phyloP scores from a whole-genome alignment of 768 basidiomycete species.

The Boletus vinaceobasis region DNA sequence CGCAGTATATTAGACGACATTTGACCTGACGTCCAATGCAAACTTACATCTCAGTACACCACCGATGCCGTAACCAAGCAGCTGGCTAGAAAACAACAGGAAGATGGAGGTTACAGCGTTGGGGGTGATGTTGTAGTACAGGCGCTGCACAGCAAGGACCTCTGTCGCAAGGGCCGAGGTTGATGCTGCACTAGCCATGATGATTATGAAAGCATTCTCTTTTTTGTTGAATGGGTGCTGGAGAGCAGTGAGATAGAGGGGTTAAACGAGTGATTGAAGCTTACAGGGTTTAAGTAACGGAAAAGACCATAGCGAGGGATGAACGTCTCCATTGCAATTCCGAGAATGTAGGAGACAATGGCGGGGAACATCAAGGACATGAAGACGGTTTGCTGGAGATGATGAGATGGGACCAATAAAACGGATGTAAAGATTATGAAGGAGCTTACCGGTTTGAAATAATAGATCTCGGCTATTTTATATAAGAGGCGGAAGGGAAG shows the following conservation, averaged over 20 bases:
- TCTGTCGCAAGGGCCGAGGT: conserved; percentile 53
- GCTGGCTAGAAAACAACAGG: conserved; percentile 34
- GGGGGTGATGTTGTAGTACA: conserved; percentile 52
- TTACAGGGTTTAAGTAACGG: conserved; percentile 50
- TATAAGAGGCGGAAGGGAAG: not conserved
- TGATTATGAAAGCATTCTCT: conserved; percentile 55
- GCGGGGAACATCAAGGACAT: conserved; percentile 55
- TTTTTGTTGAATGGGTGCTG: conserved; percentile 61
- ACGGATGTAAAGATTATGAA: not conserved
- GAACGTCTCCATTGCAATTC: conserved; percentile 42
- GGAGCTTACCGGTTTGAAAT: conserved; percentile 50
- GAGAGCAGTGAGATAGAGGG: not conserved
- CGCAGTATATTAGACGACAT: not conserved
- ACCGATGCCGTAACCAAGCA: conserved; percentile 53
- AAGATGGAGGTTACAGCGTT: conserved; percentile 45
- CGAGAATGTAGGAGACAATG: conserved; percentile 49
- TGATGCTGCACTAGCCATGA: conserved; percentile 55
- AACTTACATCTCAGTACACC: conserved; percentile 47
- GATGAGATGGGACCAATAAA: not conserved
- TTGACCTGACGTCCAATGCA: not conserved
- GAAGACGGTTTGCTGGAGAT: conserved; percentile 44
- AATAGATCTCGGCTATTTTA: conserved; percentile 51
- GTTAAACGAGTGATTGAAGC: not conserved
- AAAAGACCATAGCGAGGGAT: conserved; percentile 45
- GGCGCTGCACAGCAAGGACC: conserved; percentile 49